Evolutionary conservation across 1,284 basidiomycete species (phyloP).

Genomic region (Sporisorium graminicola): DNA sequence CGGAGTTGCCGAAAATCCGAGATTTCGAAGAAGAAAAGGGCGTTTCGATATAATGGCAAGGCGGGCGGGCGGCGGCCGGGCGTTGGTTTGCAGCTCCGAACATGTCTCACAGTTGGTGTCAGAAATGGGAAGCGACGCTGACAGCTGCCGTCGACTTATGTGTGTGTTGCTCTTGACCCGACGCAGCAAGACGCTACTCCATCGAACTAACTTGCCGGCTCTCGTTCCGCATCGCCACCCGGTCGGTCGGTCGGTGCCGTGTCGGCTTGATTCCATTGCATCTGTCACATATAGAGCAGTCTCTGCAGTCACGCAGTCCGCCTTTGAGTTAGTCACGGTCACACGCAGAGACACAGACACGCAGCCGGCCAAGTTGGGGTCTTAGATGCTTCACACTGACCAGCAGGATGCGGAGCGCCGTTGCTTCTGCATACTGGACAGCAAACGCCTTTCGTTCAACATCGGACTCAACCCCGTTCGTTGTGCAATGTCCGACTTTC

Average conservation of each 20-base stretch:
- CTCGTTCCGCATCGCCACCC: conserved; percentile 2
- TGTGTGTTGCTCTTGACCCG: not conserved
- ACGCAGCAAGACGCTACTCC: not conserved
- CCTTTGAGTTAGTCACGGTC: not conserved
- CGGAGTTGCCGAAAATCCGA: too few relatives aligned
- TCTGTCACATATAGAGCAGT: conserved; percentile 1
- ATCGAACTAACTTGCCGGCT: not conserved
- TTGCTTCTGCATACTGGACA: not conserved
- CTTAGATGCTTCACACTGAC: not conserved
- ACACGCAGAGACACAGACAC: not conserved
- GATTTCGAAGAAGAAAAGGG: not conserved
- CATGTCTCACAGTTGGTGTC: conserved; percentile 9
- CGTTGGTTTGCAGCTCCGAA: not conserved
- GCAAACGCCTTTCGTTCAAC: not conserved
- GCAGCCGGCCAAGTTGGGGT: too few relatives aligned
- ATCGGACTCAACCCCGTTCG: not conserved
- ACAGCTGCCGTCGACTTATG: too few relatives aligned
- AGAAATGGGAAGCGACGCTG: not conserved
- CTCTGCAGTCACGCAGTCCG: not conserved
- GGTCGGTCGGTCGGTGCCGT: conserved; percentile 2
- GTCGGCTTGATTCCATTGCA: conserved; percentile 2
- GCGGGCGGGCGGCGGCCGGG: not conserved
- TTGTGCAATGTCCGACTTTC: not conserved
- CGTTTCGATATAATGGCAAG: not conserved
- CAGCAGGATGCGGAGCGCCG: not conserved